These are phyloP conservation scores for Pelargonium cotyledonis DNA, from an alignment of 441 rosid species.

Conservation along the genomic window DNA sequence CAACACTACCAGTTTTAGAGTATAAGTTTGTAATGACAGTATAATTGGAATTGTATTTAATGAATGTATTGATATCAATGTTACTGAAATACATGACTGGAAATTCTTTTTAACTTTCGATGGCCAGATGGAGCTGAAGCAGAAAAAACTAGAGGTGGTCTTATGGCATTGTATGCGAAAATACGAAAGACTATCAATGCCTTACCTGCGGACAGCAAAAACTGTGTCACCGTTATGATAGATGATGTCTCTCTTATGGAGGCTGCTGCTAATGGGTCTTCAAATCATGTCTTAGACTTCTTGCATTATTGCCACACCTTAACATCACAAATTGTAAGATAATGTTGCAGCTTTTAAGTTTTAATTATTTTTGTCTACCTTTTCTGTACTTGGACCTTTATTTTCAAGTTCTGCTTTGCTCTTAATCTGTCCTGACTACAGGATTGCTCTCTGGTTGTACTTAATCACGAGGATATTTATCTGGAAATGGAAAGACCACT, in stretches of 20 bases:
- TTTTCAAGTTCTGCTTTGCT: neutral
- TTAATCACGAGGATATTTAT: conserved; percentile 72
- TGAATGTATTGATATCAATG: conserved; percentile 3
- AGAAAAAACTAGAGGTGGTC: conserved; percentile 32
- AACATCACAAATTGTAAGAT: conserved; percentile 60
- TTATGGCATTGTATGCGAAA: conserved; percentile 45
- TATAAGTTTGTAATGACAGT: too few relatives aligned
- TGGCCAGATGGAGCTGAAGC: conserved; percentile 39
- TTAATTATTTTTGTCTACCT: neutral
- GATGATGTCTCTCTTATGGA: conserved; percentile 84
- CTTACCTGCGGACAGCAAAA: conserved; percentile 37
- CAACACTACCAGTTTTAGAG: too few relatives aligned
- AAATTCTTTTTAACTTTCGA: conserved; percentile 12
- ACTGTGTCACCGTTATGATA: conserved; percentile 55
- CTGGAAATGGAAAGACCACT: conserved; percentile 47
- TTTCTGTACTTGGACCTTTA: neutral
- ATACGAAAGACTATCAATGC: conserved; percentile 36
- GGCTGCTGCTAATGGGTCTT: conserved; percentile 60
- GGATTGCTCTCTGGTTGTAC: conserved; percentile 68
- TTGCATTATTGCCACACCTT: conserved; percentile 76
- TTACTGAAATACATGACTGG: conserved; percentile 1
- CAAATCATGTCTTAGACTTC: conserved; percentile 61
- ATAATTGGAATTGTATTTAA: neutral
- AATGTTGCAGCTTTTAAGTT: neutral
- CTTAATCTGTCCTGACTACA: conserved; percentile 21